Base-by-base conservation (phyloP, 805 yeast species). In the Sugiyamaella chiloensis region DNA sequence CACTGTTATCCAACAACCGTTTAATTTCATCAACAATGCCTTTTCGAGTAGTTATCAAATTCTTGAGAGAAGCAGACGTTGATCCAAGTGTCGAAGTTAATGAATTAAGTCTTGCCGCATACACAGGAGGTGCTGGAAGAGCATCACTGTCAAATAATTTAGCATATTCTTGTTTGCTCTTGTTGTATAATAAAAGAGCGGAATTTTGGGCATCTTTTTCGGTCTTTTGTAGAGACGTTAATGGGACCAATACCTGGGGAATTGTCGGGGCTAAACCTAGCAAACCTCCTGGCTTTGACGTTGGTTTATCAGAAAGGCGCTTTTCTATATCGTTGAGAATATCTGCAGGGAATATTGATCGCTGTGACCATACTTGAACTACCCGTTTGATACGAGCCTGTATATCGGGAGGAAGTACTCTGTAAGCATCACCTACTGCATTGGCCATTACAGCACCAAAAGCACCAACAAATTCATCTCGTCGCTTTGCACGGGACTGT, bases 401-500 rank as follows among this genome's bases (percentile, higher is more conserved):
- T 8, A 75, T 64, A n/a, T 73, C 77, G 30, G 59, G 47, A 11
- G 72, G 67, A n/a, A 66, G 62, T 19, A 56, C 62, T 2, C 62
- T 57, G 53, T 68, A 71, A 8, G 72, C 71, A 2, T 50, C 52
- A 3, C 56, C 62, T 9, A 75, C 47, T 1, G 72, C 69, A 11
- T 53, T 63, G 2, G 72, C 68, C n/a, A 72, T 51, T 46, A 74
- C 75, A 1, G 62, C 60, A 9, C 78, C 72, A 64, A 85, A 87
- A 2, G 79, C 81, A 6, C 64, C 67, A 2, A 83, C 64, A 54
- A 83, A 82, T 41, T 79, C 86, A 3, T 68, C 67, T 57, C 76
- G 79, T 50, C 76, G 72, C 56, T 80, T 79, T 27, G 83, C 80
- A 50, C 81, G 73, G 2, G 89, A 79, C 60, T 85, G 85, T 64